Evolutionary conservation across 345 rosid species (phyloP).

Genomic region (Gossypium sturtianum): DNA sequence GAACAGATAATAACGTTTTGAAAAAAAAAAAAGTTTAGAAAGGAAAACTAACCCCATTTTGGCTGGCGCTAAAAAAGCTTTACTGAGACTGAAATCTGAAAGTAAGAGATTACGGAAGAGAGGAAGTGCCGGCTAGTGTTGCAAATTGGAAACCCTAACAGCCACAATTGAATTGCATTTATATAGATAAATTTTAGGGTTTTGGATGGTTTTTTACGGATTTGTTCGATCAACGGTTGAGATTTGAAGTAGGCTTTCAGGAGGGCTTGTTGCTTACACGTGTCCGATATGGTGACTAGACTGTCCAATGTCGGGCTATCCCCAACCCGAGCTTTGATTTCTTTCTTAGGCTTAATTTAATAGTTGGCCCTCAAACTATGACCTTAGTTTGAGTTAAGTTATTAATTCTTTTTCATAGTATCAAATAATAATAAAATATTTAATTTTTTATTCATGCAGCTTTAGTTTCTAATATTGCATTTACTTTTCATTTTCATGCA

Average conservation of each 20-base stretch:
- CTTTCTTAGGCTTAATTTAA: too few relatives aligned
- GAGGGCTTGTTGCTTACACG: neutral
- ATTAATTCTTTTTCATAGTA: too few relatives aligned
- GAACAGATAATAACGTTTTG: neutral
- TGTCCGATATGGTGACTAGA: neutral
- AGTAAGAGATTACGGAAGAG: neutral
- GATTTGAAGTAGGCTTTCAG: neutral
- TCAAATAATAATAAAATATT: too few relatives aligned
- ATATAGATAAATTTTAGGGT: neutral
- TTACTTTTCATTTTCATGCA: too few relatives aligned
- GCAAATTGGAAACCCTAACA: conserved; percentile 13
- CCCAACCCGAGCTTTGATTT: too few relatives aligned
- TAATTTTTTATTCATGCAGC: too few relatives aligned
- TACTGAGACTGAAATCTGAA: neutral
- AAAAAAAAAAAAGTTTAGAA: neutral
- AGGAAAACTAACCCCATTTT: conserved; percentile 22
- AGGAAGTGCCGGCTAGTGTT: conserved; percentile 4
- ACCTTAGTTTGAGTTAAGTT: too few relatives aligned
- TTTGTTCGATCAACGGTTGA: neutral
- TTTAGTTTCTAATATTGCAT: too few relatives aligned
- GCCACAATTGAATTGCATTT: neutral
- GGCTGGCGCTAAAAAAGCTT: neutral
- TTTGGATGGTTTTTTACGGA: neutral
- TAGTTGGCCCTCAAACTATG: too few relatives aligned
- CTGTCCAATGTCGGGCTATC: neutral